phyloP scores from a whole-genome alignment of 1,284 basidiomycete species.

The Sporisorium iseilematis-ciliati region DNA sequence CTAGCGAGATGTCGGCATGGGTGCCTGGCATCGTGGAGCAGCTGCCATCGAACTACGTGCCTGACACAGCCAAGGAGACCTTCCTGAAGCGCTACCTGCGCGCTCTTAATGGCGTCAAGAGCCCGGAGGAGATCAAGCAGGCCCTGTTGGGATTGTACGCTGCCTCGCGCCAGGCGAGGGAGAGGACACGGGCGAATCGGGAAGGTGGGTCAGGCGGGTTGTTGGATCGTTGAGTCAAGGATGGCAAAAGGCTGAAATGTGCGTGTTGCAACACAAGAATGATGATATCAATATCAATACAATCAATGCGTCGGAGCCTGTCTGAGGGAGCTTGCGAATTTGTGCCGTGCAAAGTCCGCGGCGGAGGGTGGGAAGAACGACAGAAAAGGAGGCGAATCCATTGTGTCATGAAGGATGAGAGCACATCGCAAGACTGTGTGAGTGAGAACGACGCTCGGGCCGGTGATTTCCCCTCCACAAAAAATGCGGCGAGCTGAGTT shows the following conservation, averaged over 20 bases:
- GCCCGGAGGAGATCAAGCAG: conserved; percentile 54
- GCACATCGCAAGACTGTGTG: too few species aligned
- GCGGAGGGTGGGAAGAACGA: too few species aligned
- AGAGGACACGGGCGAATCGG: conserved; percentile 42
- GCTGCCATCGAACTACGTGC: conserved; percentile 77
- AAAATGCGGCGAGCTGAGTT: too few species aligned
- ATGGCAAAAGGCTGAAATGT: background rate
- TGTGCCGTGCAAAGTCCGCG: too few species aligned
- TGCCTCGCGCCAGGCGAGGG: conserved; percentile 61
- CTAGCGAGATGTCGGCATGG: conserved; percentile 79
- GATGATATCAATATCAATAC: too few species aligned
- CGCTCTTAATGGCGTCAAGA: conserved; percentile 22
- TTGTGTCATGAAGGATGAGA: too few species aligned
- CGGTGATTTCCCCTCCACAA: too few species aligned
- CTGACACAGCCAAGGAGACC: conserved; percentile 78
- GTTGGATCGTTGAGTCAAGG: conserved; percentile 29
- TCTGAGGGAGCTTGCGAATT: too few species aligned
- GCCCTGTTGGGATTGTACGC: conserved; percentile 50
- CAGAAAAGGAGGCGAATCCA: too few species aligned
- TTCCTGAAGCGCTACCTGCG: conserved; percentile 75
- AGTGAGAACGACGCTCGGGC: too few species aligned
- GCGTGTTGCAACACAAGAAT: background rate
- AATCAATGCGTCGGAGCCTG: too few species aligned
- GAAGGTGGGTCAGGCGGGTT: conserved; percentile 22
- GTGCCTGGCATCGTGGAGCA: conserved; percentile 79